phyloP scores from a whole-genome alignment of 2,329 filamentous ascomycete species.

The Penicillium sclerotigenum region DNA sequence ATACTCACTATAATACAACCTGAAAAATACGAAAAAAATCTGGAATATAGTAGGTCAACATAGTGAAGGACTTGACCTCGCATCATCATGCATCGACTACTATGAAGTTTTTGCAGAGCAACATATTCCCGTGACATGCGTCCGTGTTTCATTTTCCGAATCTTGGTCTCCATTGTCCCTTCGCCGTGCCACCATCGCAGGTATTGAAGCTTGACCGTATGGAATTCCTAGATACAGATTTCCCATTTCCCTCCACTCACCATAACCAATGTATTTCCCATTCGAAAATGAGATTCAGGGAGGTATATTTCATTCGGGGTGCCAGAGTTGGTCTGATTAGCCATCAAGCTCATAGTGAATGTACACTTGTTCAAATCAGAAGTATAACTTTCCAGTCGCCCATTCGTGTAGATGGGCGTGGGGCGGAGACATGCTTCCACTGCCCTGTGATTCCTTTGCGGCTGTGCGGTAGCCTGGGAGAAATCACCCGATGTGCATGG shows the following conservation, averaged over 20 bases:
- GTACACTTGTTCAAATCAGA: conserved; percentile 79
- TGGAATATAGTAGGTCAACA: background rate
- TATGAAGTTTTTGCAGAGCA: background rate
- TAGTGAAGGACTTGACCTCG: background rate
- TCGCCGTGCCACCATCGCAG: conserved; percentile 91
- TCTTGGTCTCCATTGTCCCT: conserved; percentile 74
- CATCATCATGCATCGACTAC: background rate
- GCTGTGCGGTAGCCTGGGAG: conserved; percentile 55
- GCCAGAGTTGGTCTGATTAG: conserved; percentile 56
- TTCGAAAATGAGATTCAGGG: conserved; percentile 88
- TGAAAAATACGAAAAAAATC: background rate
- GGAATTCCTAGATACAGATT: conserved; percentile 69
- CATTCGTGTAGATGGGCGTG: conserved; percentile 70
- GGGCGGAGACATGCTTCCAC: conserved; percentile 92
- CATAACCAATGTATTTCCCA: conserved; percentile 66
- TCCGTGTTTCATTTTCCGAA: conserved; percentile 36
- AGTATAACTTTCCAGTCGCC: conserved; percentile 65
- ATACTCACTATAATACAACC: background rate
- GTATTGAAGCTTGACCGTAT: conserved; percentile 67
- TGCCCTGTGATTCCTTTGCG: conserved; percentile 72
- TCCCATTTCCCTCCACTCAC: conserved; percentile 88
- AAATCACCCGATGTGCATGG: conserved; percentile 56
- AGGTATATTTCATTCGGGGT: conserved; percentile 78
- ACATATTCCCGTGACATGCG: background rate
- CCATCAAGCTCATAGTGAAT: conserved; percentile 69